Evolutionary conservation across 345 rosid genomes (phyloP), one percentile per base, ranked within the genome.

Genomic region (Eucalyptus camaldulensis): DNA sequence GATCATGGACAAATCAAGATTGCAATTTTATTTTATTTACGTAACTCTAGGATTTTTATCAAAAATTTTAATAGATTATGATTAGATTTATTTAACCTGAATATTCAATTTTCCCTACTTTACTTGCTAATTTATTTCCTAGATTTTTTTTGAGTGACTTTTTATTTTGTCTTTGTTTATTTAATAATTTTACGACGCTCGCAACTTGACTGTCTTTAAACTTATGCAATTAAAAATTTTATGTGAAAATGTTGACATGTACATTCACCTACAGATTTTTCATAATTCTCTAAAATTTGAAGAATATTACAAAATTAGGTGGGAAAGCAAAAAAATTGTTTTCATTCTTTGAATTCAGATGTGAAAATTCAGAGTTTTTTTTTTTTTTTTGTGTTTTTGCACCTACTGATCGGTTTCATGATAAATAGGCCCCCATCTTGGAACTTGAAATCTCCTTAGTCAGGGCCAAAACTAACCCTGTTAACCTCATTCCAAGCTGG

Each of bases 121-220:
- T 31, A 31, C 5, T 67, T 31, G 40, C 22, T 67, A 67, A 31
- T 67, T 31, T 31, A 19, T 31, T 67, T 31, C 43, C 56, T 67
- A 67, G 22, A 67, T 67, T 37, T 33, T 2, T 33, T 33, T n/a
- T 49, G 49, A 49, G 49, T 49, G 49, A 49, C 19, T 13, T 49
- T 16, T 31, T 65, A 14, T 65, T n/a, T 14, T 29, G 31, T 62
- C 16, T 29, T 4, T n/a, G 56, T 62, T 29, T 62, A 1, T 62
- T 29, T 29, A 13, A 62, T 62, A 29, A 17, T 51, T 17, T 51
- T 51, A 17, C 4, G 1, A 0, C 5, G 10, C 5, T 29, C 0
- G 17, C 72, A 62, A 13, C 16, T 13, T 14, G 72, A 65, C 19
- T 65, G 15, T 65, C 10, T 65, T 65, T 65, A 13, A n/a, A 29